A percentile compares a stretch with the other conserved stretches of the same genome.
These are phyloP conservation scores for Coemansia sp. DNA, from an alignment of 192 early-diverging fungal genomes.

Conservation along the genomic window DNA sequence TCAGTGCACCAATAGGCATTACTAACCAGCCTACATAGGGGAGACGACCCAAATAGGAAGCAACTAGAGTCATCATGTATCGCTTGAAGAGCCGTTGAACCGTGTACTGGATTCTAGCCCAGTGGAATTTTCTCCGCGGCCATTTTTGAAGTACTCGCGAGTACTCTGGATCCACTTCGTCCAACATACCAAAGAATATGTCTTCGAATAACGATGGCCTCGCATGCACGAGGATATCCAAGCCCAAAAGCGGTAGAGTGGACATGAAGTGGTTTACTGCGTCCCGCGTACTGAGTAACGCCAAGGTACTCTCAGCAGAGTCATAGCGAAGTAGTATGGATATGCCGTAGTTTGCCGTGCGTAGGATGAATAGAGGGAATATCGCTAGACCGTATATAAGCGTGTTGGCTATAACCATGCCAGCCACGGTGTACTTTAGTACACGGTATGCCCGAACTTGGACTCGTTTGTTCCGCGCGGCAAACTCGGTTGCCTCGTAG, in stretches of 20 bases:
- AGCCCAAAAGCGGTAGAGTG: conserved; percentile 42
- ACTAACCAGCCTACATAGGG: conserved; percentile 53
- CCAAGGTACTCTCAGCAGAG: conserved; percentile 26
- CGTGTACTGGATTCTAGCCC: conserved; percentile 43
- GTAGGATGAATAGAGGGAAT: conserved; percentile 42
- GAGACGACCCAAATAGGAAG: conserved; percentile 22
- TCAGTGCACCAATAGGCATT: conserved; percentile 34
- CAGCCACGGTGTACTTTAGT: conserved; percentile 30
- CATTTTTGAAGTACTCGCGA: conserved; percentile 30
- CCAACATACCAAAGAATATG: conserved; percentile 50
- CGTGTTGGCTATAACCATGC: conserved; percentile 31
- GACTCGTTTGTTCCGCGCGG: conserved; percentile 32
- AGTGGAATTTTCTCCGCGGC: conserved; percentile 42
- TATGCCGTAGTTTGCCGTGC: conserved; percentile 22
- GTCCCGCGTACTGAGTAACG: conserved; percentile 39
- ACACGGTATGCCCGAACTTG: conserved; percentile 34
- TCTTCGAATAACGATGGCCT: conserved; percentile 30
- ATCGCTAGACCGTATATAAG: conserved; percentile 29
- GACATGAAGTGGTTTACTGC: conserved; percentile 43
- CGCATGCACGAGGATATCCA: conserved; percentile 43
- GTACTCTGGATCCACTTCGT: conserved; percentile 45
- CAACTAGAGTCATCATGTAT: conserved; percentile 44
- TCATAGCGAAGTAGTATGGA: conserved; percentile 40
- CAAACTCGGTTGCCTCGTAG: conserved; percentile 41
- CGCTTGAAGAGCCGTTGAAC: conserved; percentile 37